A percentile compares a stretch with the other conserved stretches of the same genome.
phyloP scores from a whole-genome alignment of 805 yeast species.

The Brettanomyces naardenensis region DNA sequence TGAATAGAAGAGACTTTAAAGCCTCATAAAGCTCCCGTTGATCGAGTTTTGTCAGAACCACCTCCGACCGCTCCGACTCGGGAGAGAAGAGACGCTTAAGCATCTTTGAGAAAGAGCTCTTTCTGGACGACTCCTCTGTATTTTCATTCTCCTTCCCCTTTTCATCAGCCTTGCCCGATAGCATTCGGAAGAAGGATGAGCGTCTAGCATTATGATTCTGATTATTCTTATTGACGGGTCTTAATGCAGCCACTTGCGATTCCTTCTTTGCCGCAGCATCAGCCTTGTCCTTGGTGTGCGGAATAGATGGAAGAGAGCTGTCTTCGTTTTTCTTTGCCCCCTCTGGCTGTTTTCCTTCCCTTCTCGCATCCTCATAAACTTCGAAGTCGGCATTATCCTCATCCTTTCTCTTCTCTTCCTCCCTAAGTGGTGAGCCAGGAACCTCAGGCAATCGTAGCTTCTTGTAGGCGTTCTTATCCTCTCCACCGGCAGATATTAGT shows the following conservation, averaged over 20 bases:
- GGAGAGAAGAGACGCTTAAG: slow-evolving; percentile 35
- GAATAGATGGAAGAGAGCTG: slow-evolving; percentile 1
- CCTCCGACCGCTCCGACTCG: slow-evolving; percentile 15
- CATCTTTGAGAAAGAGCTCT: slow-evolving; percentile 32
- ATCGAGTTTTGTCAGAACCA: slow-evolving; percentile 27
- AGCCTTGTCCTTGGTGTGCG: neutral
- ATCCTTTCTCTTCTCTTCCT: slow-evolving; percentile 10
- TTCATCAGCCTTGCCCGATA: slow-evolving; percentile 1
- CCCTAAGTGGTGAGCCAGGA: slow-evolving; percentile 30
- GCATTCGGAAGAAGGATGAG: slow-evolving; percentile 21
- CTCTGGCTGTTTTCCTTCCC: slow-evolving; percentile 4
- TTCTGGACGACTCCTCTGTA: slow-evolving; percentile 7
- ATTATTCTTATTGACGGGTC: neutral
- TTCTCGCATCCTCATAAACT: slow-evolving; percentile 12
- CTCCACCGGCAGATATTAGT: slow-evolving; percentile 31
- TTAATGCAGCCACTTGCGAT: neutral
- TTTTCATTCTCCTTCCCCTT: slow-evolving; percentile 10
- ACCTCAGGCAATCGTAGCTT: slow-evolving; percentile 41
- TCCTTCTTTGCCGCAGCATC: slow-evolving; percentile 1
- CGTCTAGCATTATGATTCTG: slow-evolving; percentile 22
- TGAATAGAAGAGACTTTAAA: slow-evolving; percentile 48
- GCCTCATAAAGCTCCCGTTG: slow-evolving; percentile 57
- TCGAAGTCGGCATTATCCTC: slow-evolving; percentile 13
- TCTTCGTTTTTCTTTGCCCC: neutral
- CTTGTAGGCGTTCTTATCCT: slow-evolving; percentile 34